Percentiles rank a stretch among this genome's conserved stretches.
Conservation (phyloP, 2,329 filamentous ascomycete genomes). For the Cladophialophora carrionii region DNA sequence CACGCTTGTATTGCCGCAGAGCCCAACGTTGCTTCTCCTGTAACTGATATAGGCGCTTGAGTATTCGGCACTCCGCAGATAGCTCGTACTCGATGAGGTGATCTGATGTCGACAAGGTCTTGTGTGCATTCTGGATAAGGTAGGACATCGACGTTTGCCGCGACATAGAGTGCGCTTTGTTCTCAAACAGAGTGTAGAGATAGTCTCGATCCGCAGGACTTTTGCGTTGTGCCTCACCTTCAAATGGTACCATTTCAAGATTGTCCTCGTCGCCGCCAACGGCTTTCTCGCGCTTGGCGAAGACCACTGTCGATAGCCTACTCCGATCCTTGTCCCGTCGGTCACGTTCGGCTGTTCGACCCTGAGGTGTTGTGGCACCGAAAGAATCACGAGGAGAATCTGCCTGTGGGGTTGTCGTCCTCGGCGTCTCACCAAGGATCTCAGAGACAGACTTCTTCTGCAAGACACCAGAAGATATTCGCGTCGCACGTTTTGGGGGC, state of each 20-base stretch:
- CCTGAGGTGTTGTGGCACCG: conserved; percentile 44
- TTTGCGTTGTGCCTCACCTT: conserved; percentile 50
- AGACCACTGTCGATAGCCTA: conserved; percentile 74
- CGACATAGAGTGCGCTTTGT: conserved; percentile 60
- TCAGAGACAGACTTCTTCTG: conserved; percentile 73
- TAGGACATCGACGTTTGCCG: conserved; percentile 63
- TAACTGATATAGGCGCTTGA: conserved; percentile 84
- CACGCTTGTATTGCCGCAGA: conserved; percentile 82
- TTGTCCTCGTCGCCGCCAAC: conserved; percentile 56
- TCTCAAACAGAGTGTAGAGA: conserved; percentile 66
- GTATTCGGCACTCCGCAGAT: conserved; percentile 80
- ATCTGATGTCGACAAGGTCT: conserved; percentile 85
- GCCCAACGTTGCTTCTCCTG: conserved; percentile 94
- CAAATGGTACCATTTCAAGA: conserved; percentile 43
- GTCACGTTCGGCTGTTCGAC: conserved; percentile 55
- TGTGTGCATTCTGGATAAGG: conserved; percentile 79
- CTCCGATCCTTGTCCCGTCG: conserved; percentile 62
- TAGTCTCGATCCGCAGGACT: conserved; percentile 63
- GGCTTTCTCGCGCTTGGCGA: conserved; percentile 66
- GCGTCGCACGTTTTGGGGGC: conserved; percentile 64
- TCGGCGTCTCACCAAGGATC: conserved; percentile 65
- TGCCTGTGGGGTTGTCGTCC: conserved; percentile 42
- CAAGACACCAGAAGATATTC: conserved; percentile 71
- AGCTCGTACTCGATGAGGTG: conserved; percentile 82
- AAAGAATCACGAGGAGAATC: conserved; percentile 43